Conservation (phyloP, 257 asterid species). For the Apocynum venetum region DNA sequence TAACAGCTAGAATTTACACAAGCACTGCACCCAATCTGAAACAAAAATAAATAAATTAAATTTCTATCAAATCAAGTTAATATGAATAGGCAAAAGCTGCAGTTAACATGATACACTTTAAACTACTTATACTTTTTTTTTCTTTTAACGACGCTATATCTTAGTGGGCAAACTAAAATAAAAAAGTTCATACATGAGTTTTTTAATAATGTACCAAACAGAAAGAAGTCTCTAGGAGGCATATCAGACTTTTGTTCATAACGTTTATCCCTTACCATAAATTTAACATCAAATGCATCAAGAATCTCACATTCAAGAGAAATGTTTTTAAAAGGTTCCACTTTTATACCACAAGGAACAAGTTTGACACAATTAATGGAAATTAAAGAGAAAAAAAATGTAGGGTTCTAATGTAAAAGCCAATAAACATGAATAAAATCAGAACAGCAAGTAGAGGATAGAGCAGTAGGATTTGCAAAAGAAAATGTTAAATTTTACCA, state of each 20-base stretch:
- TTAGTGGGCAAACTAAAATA: background rate
- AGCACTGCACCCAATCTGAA: background rate
- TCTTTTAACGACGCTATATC: background rate
- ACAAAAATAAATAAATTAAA: background rate
- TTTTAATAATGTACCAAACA: background rate
- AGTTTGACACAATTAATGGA: background rate
- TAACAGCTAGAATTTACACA: background rate
- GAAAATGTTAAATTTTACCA: background rate
- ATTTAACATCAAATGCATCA: background rate
- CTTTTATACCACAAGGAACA: background rate
- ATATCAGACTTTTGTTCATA: background rate
- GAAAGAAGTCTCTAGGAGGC: background rate
- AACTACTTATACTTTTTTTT: background rate
- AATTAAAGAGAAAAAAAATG: background rate
- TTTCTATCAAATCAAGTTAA: background rate
- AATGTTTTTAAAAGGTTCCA: too few species aligned
- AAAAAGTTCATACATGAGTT: background rate
- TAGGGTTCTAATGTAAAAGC: background rate
- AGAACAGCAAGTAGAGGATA: background rate
- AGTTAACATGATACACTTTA: background rate
- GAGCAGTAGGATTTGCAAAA: background rate
- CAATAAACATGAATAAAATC: background rate
- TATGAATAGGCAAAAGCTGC: background rate
- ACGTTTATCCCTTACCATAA: background rate
- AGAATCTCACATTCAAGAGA: too few species aligned